Conservation (phyloP, 257 asterid genomes). For the Paulownia fortunei region DNA sequence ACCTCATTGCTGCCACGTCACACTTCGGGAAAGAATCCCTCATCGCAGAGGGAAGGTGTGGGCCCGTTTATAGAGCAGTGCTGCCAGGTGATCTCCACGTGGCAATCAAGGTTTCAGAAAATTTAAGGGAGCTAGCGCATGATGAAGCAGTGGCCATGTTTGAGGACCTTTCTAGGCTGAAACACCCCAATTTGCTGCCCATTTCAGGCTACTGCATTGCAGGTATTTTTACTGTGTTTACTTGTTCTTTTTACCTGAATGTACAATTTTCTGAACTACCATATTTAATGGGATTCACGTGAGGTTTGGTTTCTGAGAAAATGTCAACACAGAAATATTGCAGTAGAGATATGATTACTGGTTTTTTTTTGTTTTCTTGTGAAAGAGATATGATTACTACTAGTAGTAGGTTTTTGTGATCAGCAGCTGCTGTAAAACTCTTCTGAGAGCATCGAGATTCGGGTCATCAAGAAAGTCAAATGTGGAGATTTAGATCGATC, state of each 20-base stretch:
- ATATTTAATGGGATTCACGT: slow-evolving; percentile 74
- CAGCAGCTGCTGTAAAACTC: slow-evolving; percentile 35
- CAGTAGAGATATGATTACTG: slow-evolving; percentile 33
- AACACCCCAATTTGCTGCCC: slow-evolving; percentile 82
- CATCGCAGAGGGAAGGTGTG: slow-evolving; percentile 82
- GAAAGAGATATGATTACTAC: slow-evolving; percentile 48
- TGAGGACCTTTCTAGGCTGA: slow-evolving; percentile 71
- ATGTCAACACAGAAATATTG: slow-evolving; percentile 38
- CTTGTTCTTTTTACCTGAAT: neutral
- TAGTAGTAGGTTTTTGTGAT: slow-evolving; percentile 49
- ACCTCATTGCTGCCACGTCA: slow-evolving; percentile 85
- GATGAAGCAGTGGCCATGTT: slow-evolving; percentile 77
- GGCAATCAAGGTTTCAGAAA: slow-evolving; percentile 90
- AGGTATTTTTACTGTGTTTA: slow-evolving; percentile 63
- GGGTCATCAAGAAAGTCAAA: slow-evolving; percentile 48
- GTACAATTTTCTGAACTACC: slow-evolving; percentile 30
- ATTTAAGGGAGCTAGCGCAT: slow-evolving; percentile 54
- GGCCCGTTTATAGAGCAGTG: slow-evolving; percentile 92
- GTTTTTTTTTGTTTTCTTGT: too few species aligned
- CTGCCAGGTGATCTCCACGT: slow-evolving; percentile 95
- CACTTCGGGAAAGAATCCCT: slow-evolving; percentile 92
- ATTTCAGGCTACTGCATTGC: slow-evolving; percentile 93
- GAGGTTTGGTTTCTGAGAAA: slow-evolving; percentile 36
- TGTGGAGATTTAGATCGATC: slow-evolving; percentile 14
- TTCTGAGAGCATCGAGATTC: slow-evolving; percentile 32